Evolutionary conservation across 345 rosid species (phyloP), one percentile per base, ranked within the genome.

Genomic region (Hibiscus trionum): DNA sequence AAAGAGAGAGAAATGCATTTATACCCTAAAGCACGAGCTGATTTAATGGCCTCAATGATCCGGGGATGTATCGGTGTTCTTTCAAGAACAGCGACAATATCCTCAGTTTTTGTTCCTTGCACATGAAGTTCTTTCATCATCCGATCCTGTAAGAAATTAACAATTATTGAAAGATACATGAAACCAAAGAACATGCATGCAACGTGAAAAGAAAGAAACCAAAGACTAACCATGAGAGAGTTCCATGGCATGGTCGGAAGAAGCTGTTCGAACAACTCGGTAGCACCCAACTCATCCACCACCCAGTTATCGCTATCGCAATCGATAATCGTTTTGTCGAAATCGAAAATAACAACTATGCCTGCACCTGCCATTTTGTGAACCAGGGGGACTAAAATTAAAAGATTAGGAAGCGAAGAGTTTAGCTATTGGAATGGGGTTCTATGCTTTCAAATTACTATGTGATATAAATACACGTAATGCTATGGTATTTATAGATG

Each of bases 221-320:
- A 29, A n/a, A 12, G 24, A 66, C 68, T 37, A 70, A 63, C 98
- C 95, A 93, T 90, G 68, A 90, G 82, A 70, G 93, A 73, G 75
- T 93, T 93, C 95, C 97, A 93, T 35, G 97, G 91, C 93, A 90
- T 86, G 82, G 96, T 86, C 2, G 89, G 91, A 19, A 90, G 97
- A 66, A 93, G 98, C 31, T 84, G 87, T 59, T 89, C 80, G 87
- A 89, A 93, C 84, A 85, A 75, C 57, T 86, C 88, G 4, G 91
- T 85, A 50, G 83, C 84, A 56, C 97, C 97, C 79, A 93, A 75
- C 70, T 72, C 93, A 73, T 93, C 93, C 7, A 93, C 53, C 0
- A 90, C 93, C 88, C 91, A 93, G 26, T 90, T 90, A 35, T 93
- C 97, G 42, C 97, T 93, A 69, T 90, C 98, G 16, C 86, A 86